These are phyloP conservation scores for Phyllosticta capitalensis DNA, from an alignment of 2,329 filamentous ascomycete species.

Conservation along the genomic window DNA sequence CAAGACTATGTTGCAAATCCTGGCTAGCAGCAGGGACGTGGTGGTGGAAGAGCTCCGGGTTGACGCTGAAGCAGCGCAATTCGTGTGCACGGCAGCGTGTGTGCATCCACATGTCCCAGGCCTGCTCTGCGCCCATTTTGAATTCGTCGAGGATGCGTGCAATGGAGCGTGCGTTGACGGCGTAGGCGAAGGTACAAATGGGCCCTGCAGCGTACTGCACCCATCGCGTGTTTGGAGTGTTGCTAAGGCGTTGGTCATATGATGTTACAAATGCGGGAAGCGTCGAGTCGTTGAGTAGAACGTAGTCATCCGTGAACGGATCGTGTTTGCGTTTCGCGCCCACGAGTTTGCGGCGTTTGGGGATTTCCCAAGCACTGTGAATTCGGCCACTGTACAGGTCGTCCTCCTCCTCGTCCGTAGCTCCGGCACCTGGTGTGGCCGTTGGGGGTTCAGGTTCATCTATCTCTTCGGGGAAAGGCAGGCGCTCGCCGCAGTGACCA, in stretches of 20 bases:
- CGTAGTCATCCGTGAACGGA: conserved; percentile 6
- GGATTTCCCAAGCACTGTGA: background rate
- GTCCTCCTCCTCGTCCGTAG: background rate
- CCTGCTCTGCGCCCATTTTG: conserved; percentile 2
- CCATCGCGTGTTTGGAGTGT: conserved; percentile 2
- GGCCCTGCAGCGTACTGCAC: conserved; percentile 10
- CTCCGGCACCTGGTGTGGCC: background rate
- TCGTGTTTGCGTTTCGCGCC: background rate
- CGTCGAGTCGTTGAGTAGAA: conserved; percentile 6
- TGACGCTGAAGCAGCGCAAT: conserved; percentile 11
- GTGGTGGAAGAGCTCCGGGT: conserved; percentile 14
- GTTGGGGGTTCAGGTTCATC: background rate
- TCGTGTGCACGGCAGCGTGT: conserved; percentile 9
- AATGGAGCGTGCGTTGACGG: conserved; percentile 5
- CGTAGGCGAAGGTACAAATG: conserved; percentile 14
- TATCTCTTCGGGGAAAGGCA: conserved; percentile 2
- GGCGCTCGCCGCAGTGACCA: conserved; percentile 8
- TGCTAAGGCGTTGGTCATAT: conserved; percentile 7
- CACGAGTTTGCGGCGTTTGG: background rate
- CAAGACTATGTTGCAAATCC: conserved; percentile 7
- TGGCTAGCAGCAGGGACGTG: conserved; percentile 8
- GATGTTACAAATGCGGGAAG: conserved; percentile 7
- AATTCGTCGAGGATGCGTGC: conserved; percentile 5
- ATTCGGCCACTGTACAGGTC: background rate
- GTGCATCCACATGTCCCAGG: conserved; percentile 13